Evolutionary conservation across 2,329 filamentous ascomycete species (phyloP).

Genomic region (Colletotrichum sp.): DNA sequence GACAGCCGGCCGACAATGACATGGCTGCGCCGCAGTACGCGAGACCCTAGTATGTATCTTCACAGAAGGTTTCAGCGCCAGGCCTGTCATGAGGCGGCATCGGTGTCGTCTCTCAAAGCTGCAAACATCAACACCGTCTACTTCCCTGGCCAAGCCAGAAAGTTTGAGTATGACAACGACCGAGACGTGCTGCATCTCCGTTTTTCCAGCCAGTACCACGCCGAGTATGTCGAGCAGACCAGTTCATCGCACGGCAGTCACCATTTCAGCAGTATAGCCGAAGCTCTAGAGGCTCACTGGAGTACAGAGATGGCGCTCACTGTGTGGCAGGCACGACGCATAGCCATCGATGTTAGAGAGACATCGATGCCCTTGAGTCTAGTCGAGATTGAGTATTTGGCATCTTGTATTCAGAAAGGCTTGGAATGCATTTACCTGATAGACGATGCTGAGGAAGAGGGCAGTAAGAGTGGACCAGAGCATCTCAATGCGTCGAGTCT

Average conservation of each 20-base stretch:
- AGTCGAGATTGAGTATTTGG: constrained; percentile 32
- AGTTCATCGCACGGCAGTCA: neutral
- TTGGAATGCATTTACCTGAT: constrained; percentile 35
- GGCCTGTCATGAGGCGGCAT: constrained; percentile 15
- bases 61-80: constrained; percentile 3
- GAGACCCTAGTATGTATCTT: neutral
- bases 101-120: neutral
- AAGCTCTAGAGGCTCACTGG: constrained; percentile 30
- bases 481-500: constrained; percentile 20
- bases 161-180: constrained; percentile 24
- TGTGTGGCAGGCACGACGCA: constrained; percentile 25
- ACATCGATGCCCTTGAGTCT: constrained; percentile 19
- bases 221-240: neutral
- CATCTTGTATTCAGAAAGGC: constrained; percentile 29
- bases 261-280: constrained; percentile 1
- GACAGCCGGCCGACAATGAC: neutral
- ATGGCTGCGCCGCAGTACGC: neutral
- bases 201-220: constrained; percentile 22
- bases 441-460: constrained; percentile 24
- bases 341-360: constrained; percentile 33
- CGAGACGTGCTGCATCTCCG: constrained; percentile 31
- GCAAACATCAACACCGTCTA: constrained; percentile 24
- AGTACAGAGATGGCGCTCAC: constrained; percentile 29
- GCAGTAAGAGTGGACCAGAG: constrained; percentile 4
- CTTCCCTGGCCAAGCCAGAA: constrained; percentile 27